These are phyloP conservation scores for Monosporascus sp. DNA, from an alignment of 2,329 filamentous ascomycete genomes.

Conservation along the genomic window DNA sequence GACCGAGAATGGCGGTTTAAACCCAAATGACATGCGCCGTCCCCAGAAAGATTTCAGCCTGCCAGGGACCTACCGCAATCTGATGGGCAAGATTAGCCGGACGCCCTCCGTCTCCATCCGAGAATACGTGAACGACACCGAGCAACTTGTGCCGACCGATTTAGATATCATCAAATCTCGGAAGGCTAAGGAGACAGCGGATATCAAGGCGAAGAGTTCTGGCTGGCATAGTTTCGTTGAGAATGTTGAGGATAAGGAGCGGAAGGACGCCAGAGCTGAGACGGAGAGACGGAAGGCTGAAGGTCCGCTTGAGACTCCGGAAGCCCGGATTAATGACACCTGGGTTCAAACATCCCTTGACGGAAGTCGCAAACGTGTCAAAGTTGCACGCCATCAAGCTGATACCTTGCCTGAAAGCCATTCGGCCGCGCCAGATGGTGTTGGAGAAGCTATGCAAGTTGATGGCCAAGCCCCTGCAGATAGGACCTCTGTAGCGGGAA, in stretches of 20 bases:
- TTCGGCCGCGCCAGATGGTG: neutral
- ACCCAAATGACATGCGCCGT: conserved; percentile 83
- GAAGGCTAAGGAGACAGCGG: conserved; percentile 24
- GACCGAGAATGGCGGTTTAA: conserved; percentile 69
- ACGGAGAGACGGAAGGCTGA: conserved; percentile 24
- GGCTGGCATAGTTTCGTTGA: conserved; percentile 21
- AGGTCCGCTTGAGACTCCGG: conserved; percentile 11
- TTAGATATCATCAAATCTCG: conserved; percentile 59
- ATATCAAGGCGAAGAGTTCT: conserved; percentile 16
- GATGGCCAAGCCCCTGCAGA: neutral
- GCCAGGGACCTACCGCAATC: conserved; percentile 80
- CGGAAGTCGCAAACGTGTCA: conserved; percentile 37
- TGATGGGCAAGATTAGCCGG: conserved; percentile 68
- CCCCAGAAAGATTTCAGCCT: conserved; percentile 83
- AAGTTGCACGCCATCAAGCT: conserved; percentile 22
- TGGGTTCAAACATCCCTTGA: conserved; percentile 36
- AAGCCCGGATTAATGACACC: conserved; percentile 31
- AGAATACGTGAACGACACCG: conserved; percentile 62
- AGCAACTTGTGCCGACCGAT: conserved; percentile 89
- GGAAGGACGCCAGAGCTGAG: conserved; percentile 17
- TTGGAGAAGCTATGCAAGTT: conserved; percentile 8
- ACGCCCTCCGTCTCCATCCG: conserved; percentile 64
- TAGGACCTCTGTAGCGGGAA: neutral
- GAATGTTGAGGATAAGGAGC: conserved; percentile 19
- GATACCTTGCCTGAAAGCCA: conserved; percentile 1